Evolutionary conservation across 768 basidiomycete species (phyloP).

Genomic region (Trametes cinnabarina): DNA sequence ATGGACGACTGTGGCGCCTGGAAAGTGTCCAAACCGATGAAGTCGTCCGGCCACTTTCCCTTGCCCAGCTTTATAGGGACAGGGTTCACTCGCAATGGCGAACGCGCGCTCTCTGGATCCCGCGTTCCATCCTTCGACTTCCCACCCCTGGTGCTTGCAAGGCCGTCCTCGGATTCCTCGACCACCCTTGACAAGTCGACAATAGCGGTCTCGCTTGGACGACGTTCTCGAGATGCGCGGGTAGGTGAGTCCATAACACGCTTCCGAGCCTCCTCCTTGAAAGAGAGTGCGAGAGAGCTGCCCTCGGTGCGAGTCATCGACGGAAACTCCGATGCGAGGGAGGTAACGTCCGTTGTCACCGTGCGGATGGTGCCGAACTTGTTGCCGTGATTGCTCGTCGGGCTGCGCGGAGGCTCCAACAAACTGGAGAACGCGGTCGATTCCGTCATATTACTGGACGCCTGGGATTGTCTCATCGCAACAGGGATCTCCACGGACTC

Average conservation of each 20-base stretch:
- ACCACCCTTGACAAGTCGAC: constrained; percentile 65
- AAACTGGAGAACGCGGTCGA: constrained; percentile 58
- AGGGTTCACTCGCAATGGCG: constrained; percentile 32
- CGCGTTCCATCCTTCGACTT: constrained; percentile 23
- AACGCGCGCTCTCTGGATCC: constrained; percentile 27
- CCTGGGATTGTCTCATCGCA: constrained; percentile 58
- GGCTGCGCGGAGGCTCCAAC: constrained; percentile 42
- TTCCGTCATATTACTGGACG: constrained; percentile 61
- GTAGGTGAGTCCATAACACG: constrained; percentile 22
- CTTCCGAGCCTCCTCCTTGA: constrained; percentile 44
- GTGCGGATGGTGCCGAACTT: constrained; percentile 80
- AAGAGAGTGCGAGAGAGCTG: constrained; percentile 50
- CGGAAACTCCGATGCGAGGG: constrained; percentile 54
- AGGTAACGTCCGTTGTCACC: constrained; percentile 79
- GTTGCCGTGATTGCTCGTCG: constrained; percentile 43
- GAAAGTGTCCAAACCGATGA: constrained; percentile 53
- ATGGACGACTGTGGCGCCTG: constrained; percentile 15
- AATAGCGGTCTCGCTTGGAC: constrained; percentile 58
- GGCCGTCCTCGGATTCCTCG: constrained; percentile 64
- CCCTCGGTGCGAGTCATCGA: constrained; percentile 68
- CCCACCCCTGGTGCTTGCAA: constrained; percentile 42
- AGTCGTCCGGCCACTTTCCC: constrained; percentile 84
- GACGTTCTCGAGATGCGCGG: constrained; percentile 48
- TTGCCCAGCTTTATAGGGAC: constrained; percentile 58
- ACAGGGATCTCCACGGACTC: constrained; percentile 29